Percentiles rank a stretch among this genome's conserved stretches.
Conservation (phyloP, 768 basidiomycete species). For the Leccinum rimulosum region DNA sequence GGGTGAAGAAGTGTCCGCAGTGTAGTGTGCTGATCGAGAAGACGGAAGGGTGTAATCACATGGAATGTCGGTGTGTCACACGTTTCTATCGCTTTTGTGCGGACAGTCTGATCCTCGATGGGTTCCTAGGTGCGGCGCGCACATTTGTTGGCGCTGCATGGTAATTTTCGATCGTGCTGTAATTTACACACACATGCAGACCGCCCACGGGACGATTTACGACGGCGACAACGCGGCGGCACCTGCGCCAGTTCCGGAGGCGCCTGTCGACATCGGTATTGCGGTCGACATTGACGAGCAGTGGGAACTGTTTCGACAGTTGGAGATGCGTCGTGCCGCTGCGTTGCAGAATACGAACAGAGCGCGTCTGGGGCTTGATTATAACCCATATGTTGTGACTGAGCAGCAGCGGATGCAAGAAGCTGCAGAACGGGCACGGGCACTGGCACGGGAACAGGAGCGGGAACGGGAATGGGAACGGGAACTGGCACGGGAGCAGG, state of each 20-base stretch:
- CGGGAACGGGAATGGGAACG: too few species aligned
- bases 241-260: too few species aligned
- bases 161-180: too few species aligned
- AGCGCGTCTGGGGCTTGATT: background rate
- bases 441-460: too few species aligned
- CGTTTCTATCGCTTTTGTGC: background rate
- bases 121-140: too few species aligned
- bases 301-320: constrained; percentile 3
- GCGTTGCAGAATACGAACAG: background rate
- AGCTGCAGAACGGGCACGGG: background rate
- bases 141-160: too few species aligned
- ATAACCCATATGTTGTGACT: background rate
- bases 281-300: constrained; percentile 4
- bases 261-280: too few species aligned
- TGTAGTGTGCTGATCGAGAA: constrained; percentile 74
- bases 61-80: constrained; percentile 51
- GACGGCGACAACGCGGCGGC: too few species aligned
- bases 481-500: too few species aligned
- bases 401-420: constrained; percentile 2
- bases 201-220: too few species aligned
- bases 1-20: constrained; percentile 71
- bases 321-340: constrained; percentile 10
- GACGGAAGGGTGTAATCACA: constrained; percentile 74
- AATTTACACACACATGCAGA: too few species aligned
- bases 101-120: background rate